phyloP scores from a whole-genome alignment of 2,329 filamentous ascomycete genomes.

The Fusarium sp. region DNA sequence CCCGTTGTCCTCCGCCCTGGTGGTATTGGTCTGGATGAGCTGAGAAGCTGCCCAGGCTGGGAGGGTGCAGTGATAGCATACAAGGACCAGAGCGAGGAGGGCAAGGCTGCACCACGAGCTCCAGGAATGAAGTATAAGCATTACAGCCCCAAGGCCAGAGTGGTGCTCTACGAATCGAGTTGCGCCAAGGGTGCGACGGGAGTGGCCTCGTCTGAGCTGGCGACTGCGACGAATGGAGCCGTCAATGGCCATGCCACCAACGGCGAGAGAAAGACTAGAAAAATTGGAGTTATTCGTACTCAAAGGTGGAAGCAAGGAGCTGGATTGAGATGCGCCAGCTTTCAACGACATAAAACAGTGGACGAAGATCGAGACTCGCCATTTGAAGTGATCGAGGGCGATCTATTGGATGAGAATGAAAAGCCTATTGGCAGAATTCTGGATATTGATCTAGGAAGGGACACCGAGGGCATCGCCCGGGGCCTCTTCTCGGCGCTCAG shows the following conservation, averaged over 20 bases:
- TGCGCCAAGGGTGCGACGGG: constrained; percentile 49
- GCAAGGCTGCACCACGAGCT: constrained; percentile 73
- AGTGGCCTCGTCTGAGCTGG: constrained; percentile 49
- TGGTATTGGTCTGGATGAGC: constrained; percentile 81
- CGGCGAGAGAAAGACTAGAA: constrained; percentile 35
- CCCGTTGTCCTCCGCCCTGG: constrained; percentile 86
- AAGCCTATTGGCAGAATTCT: constrained; percentile 57
- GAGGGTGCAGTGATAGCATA: constrained; percentile 79
- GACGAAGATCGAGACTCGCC: constrained; percentile 44
- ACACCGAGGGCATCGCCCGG: constrained; percentile 78
- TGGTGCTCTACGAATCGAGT: constrained; percentile 77
- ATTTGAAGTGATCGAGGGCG: constrained; percentile 54
- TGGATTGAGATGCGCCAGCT: constrained; percentile 49
- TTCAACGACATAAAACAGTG: constrained; percentile 37
- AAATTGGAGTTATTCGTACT: constrained; percentile 64
- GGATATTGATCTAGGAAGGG: constrained; percentile 75
- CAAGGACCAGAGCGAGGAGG: constrained; percentile 74
- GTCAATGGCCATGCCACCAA: constrained; percentile 39
- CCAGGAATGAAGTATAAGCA: constrained; percentile 99
- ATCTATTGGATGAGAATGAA: constrained; percentile 48
- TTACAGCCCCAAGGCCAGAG: constrained; percentile 88
- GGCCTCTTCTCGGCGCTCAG: constrained; percentile 87
- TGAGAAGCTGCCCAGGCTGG: constrained; percentile 80
- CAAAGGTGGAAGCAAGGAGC: constrained; percentile 59
- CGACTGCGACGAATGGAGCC: constrained; percentile 32